Base-by-base conservation (phyloP, 352 stramenopile species). In the Halophytophthora batemanensis region DNA sequence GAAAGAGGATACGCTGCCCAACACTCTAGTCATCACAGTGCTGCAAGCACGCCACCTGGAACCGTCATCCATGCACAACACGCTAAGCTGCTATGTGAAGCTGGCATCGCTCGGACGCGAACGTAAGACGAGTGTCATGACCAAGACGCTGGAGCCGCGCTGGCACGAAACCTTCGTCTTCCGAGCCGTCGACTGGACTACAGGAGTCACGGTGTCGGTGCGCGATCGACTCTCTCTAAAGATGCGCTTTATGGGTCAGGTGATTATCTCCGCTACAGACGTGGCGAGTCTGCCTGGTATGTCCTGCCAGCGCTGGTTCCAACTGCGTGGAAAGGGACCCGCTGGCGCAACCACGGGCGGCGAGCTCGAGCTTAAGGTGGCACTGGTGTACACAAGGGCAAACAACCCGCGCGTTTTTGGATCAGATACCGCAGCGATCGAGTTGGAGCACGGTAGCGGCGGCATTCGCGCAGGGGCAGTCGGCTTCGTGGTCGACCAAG, bases 151-250 rank as follows among this genome's bases (percentile, higher is more conserved):
- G 28, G 78, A 88, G 44, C 81, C 81, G 15, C 64, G 59, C 37
- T 92, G 81, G 81, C 85, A 90, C 50, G 81, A 92, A 62, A 79
- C 73, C 2, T 92, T 90, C 38, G 79, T 59, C 31, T 90, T 92
- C 53, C 77, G 77, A 49, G 75, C 78, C 0, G 48, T 78, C 0
- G 81, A 92, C 58, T 88, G 74, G 74, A 73, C 74, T 2, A 75
- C 77, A 2, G 77, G 59, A 2, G 77, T 89, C 19, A 84, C 69
- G 2, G 59, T 92, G 2, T 86, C 78, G 0, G 63, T 92, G 28
- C 78, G 78, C 14, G 81, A 92, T 37, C 79, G 81, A 47, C 70
- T 87, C 48, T 79, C 83, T 21, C 51, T 90, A 8, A 89, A 85
- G 50, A 86, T 87, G 76, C 69, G 77, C 17, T 81, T 87, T 23